A percentile compares a stretch with the other conserved stretches of the same genome.
Evolutionary conservation across 2,329 filamentous ascomycete genomes (phyloP).

Genomic region (Saccharata proteae): DNA sequence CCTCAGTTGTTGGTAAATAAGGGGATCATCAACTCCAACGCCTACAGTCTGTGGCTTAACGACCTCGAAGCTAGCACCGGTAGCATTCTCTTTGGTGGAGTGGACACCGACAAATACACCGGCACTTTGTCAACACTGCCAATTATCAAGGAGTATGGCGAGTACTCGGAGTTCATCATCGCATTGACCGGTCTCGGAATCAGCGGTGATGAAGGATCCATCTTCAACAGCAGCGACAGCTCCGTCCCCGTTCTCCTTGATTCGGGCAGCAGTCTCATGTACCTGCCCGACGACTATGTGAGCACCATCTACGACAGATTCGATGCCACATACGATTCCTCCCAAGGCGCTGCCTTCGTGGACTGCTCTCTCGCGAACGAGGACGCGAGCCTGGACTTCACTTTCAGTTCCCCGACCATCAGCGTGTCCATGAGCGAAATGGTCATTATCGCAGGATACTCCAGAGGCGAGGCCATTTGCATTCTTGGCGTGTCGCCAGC

Average conservation of each 20-base stretch:
- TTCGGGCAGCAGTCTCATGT: constrained; percentile 61
- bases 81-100: constrained; percentile 67
- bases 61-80: constrained; percentile 51
- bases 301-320: constrained; percentile 28
- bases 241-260: constrained; percentile 53
- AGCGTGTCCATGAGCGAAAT: constrained; percentile 44
- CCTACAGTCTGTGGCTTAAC: constrained; percentile 57
- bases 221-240: constrained; percentile 28
- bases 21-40: constrained; percentile 48
- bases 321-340: constrained; percentile 28
- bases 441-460: constrained; percentile 37
- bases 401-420: constrained; percentile 44
- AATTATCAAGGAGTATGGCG: constrained; percentile 37
- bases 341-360: constrained; percentile 36
- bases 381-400: constrained; percentile 42
- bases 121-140: constrained; percentile 52
- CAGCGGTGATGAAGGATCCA: constrained; percentile 20
- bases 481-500: constrained; percentile 41
- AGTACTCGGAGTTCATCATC: constrained; percentile 43
- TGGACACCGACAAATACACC: constrained; percentile 61
- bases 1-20: constrained; percentile 52
- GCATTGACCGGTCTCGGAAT: constrained; percentile 34
- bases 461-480: constrained; percentile 29
- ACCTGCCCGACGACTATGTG: constrained; percentile 52
- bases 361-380: constrained; percentile 41